Base-by-base conservation (phyloP, 352 stramenopile genomes). In the Globisporangium polare region DNA sequence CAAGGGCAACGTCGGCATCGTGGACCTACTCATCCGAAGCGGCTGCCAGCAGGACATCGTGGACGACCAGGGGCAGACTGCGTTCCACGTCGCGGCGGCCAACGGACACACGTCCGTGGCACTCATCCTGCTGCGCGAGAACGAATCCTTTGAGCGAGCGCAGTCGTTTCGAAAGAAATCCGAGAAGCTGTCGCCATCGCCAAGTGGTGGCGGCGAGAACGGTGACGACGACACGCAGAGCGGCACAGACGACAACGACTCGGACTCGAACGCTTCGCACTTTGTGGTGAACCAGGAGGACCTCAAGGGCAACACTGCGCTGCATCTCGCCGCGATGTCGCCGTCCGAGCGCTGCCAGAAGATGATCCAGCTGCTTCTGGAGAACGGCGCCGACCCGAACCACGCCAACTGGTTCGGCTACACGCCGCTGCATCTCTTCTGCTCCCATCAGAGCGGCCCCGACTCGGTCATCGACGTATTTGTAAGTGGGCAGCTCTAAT, bases 401-500 rank as follows among this genome's bases (percentile, higher is more conserved):
- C 61, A 70, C 51, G 62, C 75, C 0, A 95, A 95, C 54, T 95
- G 86, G 86, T 94, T 95, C 56, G 86, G 86, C 47, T 95, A 95
- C 77, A 92, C 84, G 1, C 71, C 86, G 22, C 59, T 95, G 46
- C 86, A 95, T 60, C 69, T 92, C n/a, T 94, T 95, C 47, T 95
- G 86, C 57, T 82, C 86, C 0, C 86, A 95, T 43, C 84, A 95
- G 42, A 82, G 62, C 27, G 86, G 81, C 2, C 86, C 86, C 1
- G 72, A 73, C 3, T 86, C 79, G 2, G 71, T 92, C 60, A 72
- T 94, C 54, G 80, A 89, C 64, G 69, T 87, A 59, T 93, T 95
- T 74, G 86, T 94, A 87, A 72, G 84, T 88, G 26, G 20, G 35
- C 22, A 15, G 33, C 26, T 22, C 35, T 35, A 4, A 18, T 54